Base-by-base conservation (phyloP, 768 basidiomycete genomes). In the Phylloporus sp. region DNA sequence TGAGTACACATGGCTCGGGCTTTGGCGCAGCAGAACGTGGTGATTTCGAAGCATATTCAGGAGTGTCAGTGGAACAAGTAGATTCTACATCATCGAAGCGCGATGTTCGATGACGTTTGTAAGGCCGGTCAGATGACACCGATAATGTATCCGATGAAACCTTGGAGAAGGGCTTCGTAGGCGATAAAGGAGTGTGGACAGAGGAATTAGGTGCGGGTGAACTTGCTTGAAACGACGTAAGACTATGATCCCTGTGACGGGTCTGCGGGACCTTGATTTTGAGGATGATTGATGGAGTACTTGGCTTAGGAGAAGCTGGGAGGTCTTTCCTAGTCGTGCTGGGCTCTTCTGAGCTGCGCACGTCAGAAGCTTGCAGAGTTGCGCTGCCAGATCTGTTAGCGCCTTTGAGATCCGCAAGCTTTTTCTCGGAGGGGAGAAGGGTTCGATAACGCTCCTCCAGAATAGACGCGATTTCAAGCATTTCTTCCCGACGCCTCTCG, bases 381-480 rank as follows among this genome's bases (percentile, higher is more conserved):
- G 53, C 46, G 41, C 56, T 55, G 31, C 31, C 50, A 12, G 55
- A 52, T 45, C 59, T 59, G 45, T 47, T 65, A 27, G 67, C 61
- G 23, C 47, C 52, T 39, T 43, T 62, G n/a, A 60, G 67, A 50
- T 69, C 72, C 23, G 69, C 68, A 69, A 66, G 65, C 54, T 74
- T 71, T 56, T 76, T 72, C 50, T 87, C 85, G 4, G 85, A 79
- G 15, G 88, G 86, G 24, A 92, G 78, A 38, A 92, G 75, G n/a
- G 80, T 74, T 20, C 82, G 76, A 61, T 89, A 92, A 39, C 90
- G 83, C 50, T 81, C 80, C 59, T 91, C 89, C 45, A 92, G 67
- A 20, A 66, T 63, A 49, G 75, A 66, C 13, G 89, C 90, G 13
- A 82, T 76, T 45, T 82, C 80, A 7, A 92, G 74, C 85, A 92